These are phyloP conservation scores for Saccharomyces pastorianus DNA, from an alignment of 1,139 yeast genomes.

Conservation along the genomic window DNA sequence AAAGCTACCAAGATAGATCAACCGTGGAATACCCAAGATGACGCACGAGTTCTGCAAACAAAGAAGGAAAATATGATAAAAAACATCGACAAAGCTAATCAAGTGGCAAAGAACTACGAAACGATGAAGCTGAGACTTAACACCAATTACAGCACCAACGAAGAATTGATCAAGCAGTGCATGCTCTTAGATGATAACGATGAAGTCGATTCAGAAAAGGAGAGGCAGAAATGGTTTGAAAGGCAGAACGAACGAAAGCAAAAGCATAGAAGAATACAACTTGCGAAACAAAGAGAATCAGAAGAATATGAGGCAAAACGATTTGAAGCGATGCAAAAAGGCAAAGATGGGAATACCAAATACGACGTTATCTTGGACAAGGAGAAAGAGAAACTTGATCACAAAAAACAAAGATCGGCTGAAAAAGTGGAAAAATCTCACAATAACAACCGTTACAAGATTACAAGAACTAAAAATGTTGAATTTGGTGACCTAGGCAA, in stretches of 20 bases:
- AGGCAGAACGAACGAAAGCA: conserved; percentile 19
- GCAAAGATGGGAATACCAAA: background rate
- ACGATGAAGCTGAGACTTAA: conserved; percentile 8
- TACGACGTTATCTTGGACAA: background rate
- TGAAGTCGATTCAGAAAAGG: conserved; percentile 17
- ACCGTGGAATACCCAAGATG: background rate
- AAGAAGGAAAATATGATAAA: conserved; percentile 9
- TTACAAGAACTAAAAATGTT: background rate
- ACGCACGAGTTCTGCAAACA: conserved; percentile 2
- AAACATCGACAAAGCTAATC: conserved; percentile 16
- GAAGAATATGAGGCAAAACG: conserved; percentile 25
- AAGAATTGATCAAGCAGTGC: conserved; percentile 18
- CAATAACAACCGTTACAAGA: background rate
- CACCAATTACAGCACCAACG: conserved; percentile 21
- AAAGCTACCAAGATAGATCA: background rate
- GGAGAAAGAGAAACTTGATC: background rate
- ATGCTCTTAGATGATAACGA: conserved; percentile 24
- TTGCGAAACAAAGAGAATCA: conserved; percentile 21
- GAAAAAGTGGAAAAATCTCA: background rate
- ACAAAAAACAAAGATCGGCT: background rate
- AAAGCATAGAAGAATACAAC: conserved; percentile 17
- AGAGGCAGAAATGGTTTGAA: conserved; percentile 18
- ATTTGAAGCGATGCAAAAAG: conserved; percentile 5
- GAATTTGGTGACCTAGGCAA: background rate
- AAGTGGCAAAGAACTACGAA: conserved; percentile 9